Conservation (phyloP, 306 rosid genomes). For the Vicia sativa region DNA sequence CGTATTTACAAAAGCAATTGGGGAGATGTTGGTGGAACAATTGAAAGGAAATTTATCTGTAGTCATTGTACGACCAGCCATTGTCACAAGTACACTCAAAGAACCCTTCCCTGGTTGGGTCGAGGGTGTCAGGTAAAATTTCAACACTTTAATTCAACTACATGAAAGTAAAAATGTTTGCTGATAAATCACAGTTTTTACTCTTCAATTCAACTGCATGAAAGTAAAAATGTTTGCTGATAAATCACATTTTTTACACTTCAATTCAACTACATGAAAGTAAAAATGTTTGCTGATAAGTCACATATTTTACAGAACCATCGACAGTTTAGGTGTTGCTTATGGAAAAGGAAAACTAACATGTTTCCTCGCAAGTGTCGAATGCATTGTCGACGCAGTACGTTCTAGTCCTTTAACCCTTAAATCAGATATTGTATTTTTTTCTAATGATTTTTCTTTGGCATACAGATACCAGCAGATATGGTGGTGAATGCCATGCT, state of each 20-base stretch:
- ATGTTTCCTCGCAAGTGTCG: constrained; percentile 57
- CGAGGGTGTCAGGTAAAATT: constrained; percentile 68
- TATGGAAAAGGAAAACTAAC: constrained; percentile 78
- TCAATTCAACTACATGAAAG: too few species aligned
- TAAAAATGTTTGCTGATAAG: not conserved
- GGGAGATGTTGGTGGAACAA: constrained; percentile 66
- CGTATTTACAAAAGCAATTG: constrained; percentile 85
- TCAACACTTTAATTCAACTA: too few species aligned
- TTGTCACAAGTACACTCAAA: constrained; percentile 70
- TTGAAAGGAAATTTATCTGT: constrained; percentile 45
- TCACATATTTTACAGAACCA: constrained; percentile 58
- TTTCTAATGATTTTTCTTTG: not conserved
- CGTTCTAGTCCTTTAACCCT: constrained; percentile 35
- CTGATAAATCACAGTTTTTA: too few species aligned
- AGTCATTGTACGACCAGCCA: constrained; percentile 69
- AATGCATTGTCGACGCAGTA: constrained; percentile 61
- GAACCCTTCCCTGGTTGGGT: constrained; percentile 92
- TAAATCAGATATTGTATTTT: too few species aligned
- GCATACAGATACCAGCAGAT: constrained; percentile 75
- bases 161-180: too few species aligned
- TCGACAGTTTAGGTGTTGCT: constrained; percentile 68
- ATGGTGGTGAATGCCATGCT: constrained; percentile 80
- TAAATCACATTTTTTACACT: too few species aligned
- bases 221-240: too few species aligned
- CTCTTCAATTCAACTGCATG: too few species aligned